Conservation (phyloP, 352 stramenopile species). For the Aphanomyces astaci region DNA sequence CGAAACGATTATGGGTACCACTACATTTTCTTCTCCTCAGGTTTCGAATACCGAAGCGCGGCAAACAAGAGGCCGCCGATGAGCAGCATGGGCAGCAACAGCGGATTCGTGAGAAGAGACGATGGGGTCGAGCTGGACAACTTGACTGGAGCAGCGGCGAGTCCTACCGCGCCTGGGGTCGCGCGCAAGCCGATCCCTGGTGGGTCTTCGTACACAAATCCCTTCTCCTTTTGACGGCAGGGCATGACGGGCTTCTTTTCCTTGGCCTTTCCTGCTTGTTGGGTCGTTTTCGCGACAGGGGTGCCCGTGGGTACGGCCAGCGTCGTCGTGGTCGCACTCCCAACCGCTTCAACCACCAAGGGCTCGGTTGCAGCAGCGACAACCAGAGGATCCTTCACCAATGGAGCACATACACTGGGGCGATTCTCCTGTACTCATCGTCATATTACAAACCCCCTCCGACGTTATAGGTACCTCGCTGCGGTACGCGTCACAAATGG, state of each 20-base stretch:
- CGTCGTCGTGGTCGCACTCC: background rate
- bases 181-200: conserved; percentile 7
- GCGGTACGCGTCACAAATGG: conserved; percentile 60
- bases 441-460: background rate
- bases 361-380: background rate
- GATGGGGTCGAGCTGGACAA: background rate
- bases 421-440: background rate
- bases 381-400: background rate
- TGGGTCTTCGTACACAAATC: conserved; percentile 18
- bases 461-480: conserved; percentile 28
- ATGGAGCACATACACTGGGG: background rate
- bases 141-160: background rate
- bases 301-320: background rate
- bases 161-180: background rate
- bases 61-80: conserved; percentile 1
- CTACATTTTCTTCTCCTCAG: conserved; percentile 17
- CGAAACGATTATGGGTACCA: background rate
- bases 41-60: background rate
- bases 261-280: background rate
- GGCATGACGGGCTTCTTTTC: conserved; percentile 6
- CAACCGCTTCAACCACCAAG: background rate
- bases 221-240: conserved; percentile 11
- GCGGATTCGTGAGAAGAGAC: background rate
- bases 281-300: background rate
- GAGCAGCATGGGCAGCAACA: conserved; percentile 2